A percentile compares a stretch with the other conserved stretches of the same genome.
These are phyloP conservation scores for Colletotrichum graminicola DNA, from an alignment of 2,329 filamentous ascomycete genomes.

Conservation along the genomic window DNA sequence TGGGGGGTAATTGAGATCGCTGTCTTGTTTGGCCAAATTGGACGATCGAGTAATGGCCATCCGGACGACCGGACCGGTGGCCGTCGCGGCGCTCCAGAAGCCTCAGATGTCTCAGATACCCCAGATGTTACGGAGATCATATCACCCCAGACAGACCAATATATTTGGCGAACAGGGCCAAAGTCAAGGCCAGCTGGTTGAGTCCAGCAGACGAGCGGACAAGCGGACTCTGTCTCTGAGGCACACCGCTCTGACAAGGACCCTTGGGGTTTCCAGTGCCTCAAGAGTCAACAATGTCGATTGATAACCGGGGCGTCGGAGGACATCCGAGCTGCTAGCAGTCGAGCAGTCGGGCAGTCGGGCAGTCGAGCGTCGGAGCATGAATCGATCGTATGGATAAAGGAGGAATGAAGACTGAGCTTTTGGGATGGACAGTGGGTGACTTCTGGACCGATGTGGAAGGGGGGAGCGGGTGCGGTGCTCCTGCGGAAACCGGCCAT, in stretches of 20 bases:
- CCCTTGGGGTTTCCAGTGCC: not conserved
- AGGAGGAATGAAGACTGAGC: not conserved
- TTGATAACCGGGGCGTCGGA: not conserved
- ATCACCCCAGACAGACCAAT: not conserved
- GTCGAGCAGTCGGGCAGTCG: not conserved
- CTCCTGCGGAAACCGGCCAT: not conserved
- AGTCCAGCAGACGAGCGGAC: not conserved
- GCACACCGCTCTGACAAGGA: not conserved
- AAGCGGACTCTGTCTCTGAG: not conserved
- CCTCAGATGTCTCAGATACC: not conserved
- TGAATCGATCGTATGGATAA: not conserved
- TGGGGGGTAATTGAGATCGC: slow-evolving; percentile 30
- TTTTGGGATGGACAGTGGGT: not conserved
- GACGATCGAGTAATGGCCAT: not conserved
- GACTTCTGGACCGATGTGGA: not conserved
- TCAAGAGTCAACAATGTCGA: not conserved
- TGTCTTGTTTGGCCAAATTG: slow-evolving; percentile 13
- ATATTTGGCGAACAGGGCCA: not conserved
- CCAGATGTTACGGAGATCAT: not conserved
- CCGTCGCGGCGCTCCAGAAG: not conserved
- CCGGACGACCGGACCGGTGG: slow-evolving; percentile 8
- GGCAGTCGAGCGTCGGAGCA: not conserved
- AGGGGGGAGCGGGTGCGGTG: not conserved
- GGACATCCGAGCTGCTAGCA: not conserved
- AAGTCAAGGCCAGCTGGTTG: not conserved